A percentile compares a stretch with the other conserved stretches of the same genome.
Conservation (phyloP, 2,329 filamentous ascomycete genomes). For the Neobulgaria alba region DNA sequence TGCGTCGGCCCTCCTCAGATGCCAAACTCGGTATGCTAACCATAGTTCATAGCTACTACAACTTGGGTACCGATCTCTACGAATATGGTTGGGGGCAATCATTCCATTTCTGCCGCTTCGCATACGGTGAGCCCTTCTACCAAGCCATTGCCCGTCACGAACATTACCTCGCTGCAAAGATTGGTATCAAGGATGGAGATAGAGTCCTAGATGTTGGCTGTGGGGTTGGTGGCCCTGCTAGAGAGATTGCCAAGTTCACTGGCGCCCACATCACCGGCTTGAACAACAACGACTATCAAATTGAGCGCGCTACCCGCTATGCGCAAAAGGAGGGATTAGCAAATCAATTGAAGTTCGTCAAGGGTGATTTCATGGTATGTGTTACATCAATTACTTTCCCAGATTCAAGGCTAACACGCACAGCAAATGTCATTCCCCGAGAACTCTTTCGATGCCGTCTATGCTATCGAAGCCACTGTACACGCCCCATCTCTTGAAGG, state of each 20-base stretch:
- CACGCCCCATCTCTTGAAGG: slow-evolving; percentile 86
- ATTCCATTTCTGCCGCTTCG: slow-evolving; percentile 97
- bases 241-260: slow-evolving; percentile 95
- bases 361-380: slow-evolving; percentile 88
- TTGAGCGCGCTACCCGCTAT: slow-evolving; percentile 84
- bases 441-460: slow-evolving; percentile 87
- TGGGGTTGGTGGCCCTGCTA: slow-evolving; percentile 89
- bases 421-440: slow-evolving; percentile 93
- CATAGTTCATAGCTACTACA: slow-evolving; percentile 79
- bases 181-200: slow-evolving; percentile 80
- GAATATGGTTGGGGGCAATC: slow-evolving; percentile 95
- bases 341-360: slow-evolving; percentile 76
- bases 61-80: slow-evolving; percentile 89
- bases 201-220: slow-evolving; percentile 93
- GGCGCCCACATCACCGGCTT: slow-evolving; percentile 82
- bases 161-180: slow-evolving; percentile 90
- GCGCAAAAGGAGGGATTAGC: slow-evolving; percentile 74
- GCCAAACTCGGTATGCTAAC: too few species aligned
- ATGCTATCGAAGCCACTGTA: slow-evolving; percentile 94
- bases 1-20: too few species aligned
- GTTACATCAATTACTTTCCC: background rate
- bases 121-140: slow-evolving; percentile 76
- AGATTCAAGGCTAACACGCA: slow-evolving; percentile 5
- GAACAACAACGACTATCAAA: slow-evolving; percentile 99
- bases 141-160: slow-evolving; percentile 94